A percentile compares a stretch with the other conserved stretches of the same genome.
phyloP scores from a whole-genome alignment of 495 filamentous ascomycete genomes.

The Hamigera avellanea region DNA sequence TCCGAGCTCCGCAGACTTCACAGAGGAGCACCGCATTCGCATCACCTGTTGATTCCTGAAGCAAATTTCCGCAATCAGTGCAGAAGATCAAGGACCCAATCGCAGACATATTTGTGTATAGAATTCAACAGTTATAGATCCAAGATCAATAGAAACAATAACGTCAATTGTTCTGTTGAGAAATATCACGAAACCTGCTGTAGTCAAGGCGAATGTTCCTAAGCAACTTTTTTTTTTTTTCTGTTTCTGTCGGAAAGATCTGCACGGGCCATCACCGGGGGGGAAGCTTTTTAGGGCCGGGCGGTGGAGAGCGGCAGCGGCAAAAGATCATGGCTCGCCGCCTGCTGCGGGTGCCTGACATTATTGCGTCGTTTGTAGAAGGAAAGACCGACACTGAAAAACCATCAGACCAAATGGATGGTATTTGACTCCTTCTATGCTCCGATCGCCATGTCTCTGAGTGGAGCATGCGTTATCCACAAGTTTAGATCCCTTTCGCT shows the following conservation, averaged over 20 bases:
- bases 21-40: constrained; percentile 65
- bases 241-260: no score
- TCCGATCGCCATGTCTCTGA: constrained; percentile 34
- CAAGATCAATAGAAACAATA: background rate
- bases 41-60: constrained; percentile 67
- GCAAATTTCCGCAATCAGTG: constrained; percentile 81
- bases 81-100: constrained; percentile 91
- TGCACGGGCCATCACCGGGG: background rate
- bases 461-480: constrained; percentile 37
- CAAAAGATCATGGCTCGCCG: background rate
- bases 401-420: background rate
- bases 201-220: no score
- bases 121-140: background rate
- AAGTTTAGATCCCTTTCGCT: constrained; percentile 29
- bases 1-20: constrained; percentile 72
- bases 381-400: background rate
- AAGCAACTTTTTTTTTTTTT: no score
- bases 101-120: constrained; percentile 51
- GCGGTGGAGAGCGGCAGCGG: constrained; percentile 1
- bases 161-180: no score
- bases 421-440: background rate
- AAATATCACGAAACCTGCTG: no score
- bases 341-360: no score
- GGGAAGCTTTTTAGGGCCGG: background rate
- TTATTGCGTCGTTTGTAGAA: background rate